A percentile compares a stretch with the other conserved stretches of the same genome.
Evolutionary conservation across 768 basidiomycete genomes (phyloP).

Genomic region (Agaricus subrufescens): DNA sequence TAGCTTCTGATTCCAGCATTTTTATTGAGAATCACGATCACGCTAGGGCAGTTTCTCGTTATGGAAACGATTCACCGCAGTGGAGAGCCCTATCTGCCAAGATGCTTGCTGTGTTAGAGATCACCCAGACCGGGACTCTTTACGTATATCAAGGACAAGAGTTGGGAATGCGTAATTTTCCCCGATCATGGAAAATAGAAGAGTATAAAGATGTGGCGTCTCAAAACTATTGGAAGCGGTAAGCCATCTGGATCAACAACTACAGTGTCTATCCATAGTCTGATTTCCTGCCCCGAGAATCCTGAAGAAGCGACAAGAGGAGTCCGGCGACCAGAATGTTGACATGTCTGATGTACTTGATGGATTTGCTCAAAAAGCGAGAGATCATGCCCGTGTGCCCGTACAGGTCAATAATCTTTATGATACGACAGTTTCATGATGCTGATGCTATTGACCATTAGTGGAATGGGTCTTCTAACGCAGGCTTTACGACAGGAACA

Average conservation of each 20-base stretch:
- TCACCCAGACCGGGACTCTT: conserved; percentile 59
- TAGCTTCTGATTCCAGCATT: conserved; percentile 27
- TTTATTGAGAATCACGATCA: conserved; percentile 74
- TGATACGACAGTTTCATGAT: background rate
- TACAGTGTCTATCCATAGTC: background rate
- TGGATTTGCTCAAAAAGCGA: conserved; percentile 53
- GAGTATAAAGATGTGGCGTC: conserved; percentile 71
- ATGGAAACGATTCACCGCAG: conserved; percentile 54
- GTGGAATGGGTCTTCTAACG: conserved; percentile 54
- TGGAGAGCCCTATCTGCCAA: conserved; percentile 61
- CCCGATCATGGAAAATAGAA: conserved; percentile 58
- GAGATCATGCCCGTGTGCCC: conserved; percentile 69
- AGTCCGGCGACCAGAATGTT: conserved; percentile 33
- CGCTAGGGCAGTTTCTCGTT: conserved; percentile 58
- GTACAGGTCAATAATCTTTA: conserved; percentile 46
- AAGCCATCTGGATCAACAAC: conserved; percentile 11
- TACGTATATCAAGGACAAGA: conserved; percentile 79
- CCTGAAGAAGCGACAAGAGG: conserved; percentile 29
- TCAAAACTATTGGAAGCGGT: conserved; percentile 56
- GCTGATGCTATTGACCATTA: conserved; percentile 16
- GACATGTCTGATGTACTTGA: conserved; percentile 62
- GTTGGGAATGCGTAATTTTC: conserved; percentile 62
- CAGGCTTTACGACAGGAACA: conserved; percentile 58
- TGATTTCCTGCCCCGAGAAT: conserved; percentile 23
- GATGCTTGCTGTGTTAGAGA: conserved; percentile 56